A percentile compares a stretch with the other conserved stretches of the same genome.
Conservation (phyloP, 2,329 filamentous ascomycete species). For the Fusarium xylarioides region DNA sequence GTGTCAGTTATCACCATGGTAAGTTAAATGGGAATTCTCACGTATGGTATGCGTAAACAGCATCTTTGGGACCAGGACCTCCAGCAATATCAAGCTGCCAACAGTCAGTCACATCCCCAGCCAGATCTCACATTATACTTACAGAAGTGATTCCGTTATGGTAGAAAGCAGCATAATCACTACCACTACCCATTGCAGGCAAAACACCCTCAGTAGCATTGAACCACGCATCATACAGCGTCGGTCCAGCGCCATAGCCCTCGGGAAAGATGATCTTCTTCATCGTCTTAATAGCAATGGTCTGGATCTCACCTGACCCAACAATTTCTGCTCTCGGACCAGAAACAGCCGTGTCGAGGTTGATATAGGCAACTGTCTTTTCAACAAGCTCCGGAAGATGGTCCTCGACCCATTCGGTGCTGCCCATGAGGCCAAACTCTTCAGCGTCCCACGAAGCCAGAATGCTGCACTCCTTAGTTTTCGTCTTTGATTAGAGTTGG, state of each 20-base stretch:
- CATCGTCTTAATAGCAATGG: slow-evolving; percentile 35
- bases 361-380: slow-evolving; percentile 52
- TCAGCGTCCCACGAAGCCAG: slow-evolving; percentile 27
- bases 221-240: slow-evolving; percentile 33
- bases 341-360: slow-evolving; percentile 59
- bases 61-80: slow-evolving; percentile 22
- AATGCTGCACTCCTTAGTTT: not conserved
- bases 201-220: slow-evolving; percentile 30
- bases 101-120: accelerated
- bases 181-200: slow-evolving; percentile 23
- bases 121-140: accelerated
- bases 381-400: slow-evolving; percentile 18
- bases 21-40: accelerated
- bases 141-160: slow-evolving; percentile 30
- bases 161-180: slow-evolving; percentile 29
- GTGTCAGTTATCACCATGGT: not conserved
- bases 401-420: slow-evolving; percentile 26
- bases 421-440: slow-evolving; percentile 30
- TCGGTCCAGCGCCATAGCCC: slow-evolving; percentile 16
- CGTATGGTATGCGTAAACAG: slow-evolving; percentile 22
- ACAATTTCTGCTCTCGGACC: slow-evolving; percentile 52
- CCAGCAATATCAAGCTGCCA: slow-evolving; percentile 25
- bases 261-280: slow-evolving; percentile 34
- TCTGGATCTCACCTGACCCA: slow-evolving; percentile 33
- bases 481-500: accelerated